A percentile compares a stretch with the other conserved stretches of the same genome.
These are phyloP conservation scores for Azolla pinnata DNA, from an alignment of 75 land plant species.

Conservation along the genomic window DNA sequence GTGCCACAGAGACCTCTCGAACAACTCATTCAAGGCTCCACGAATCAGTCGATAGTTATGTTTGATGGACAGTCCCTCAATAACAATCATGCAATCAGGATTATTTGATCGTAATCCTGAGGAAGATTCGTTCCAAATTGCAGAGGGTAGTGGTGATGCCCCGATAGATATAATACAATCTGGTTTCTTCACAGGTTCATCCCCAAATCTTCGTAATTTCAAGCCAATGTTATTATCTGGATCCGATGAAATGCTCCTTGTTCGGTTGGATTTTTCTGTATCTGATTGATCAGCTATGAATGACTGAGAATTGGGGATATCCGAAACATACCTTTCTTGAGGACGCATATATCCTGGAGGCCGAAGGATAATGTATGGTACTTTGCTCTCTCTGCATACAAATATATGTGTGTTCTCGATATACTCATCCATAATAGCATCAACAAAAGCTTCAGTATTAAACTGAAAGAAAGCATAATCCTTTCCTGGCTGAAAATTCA, in stretches of 20 bases:
- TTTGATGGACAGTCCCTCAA: conserved; percentile 4
- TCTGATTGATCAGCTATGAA: not conserved
- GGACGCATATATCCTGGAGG: conserved; percentile 10
- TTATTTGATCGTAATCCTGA: not conserved
- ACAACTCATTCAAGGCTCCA: conserved; percentile 13
- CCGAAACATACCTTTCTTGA: not conserved
- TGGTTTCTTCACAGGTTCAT: conserved; percentile 3
- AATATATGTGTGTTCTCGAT: conserved; percentile 4
- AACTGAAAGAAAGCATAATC: conserved; percentile 13
- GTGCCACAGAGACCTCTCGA: conserved; percentile 6
- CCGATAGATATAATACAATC: not conserved
- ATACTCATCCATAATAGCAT: conserved; percentile 12
- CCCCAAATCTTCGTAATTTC: conserved; percentile 5
- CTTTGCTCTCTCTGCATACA: not conserved
- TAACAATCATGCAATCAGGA: conserved; percentile 5
- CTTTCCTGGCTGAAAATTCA: conserved; percentile 8
- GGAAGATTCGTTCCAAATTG: not conserved
- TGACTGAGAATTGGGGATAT: not conserved
- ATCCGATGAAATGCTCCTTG: not conserved
- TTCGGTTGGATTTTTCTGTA: not conserved
- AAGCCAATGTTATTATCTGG: too few relatives aligned
- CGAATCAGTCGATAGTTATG: not conserved
- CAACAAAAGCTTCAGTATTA: conserved; percentile 3
- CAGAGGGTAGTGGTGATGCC: conserved; percentile 1
- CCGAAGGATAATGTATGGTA: conserved; percentile 4